Base-by-base conservation (phyloP, 441 rosid genomes). In the Gossypium lobatum region DNA sequence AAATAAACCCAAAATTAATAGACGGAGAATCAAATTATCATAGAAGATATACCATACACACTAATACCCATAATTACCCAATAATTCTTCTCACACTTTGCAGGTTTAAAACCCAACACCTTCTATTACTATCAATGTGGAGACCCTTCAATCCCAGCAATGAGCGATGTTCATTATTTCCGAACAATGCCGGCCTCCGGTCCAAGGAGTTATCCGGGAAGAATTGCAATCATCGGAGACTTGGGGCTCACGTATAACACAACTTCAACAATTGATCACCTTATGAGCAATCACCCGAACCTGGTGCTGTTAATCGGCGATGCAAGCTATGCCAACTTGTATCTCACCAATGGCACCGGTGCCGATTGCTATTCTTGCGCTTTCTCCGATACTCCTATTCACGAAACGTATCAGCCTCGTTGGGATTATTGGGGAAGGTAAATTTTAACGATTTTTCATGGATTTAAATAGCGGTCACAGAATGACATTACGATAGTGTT, bases 361-460 rank as follows among this genome's bases (percentile, higher is more conserved):
- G 39, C 87, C 16, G 85, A 85, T 68, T 88, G 95, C 79, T 84
- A 83, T 80, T 83, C 85, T 6, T 85, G 89, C 73, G 64, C 82
- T 0, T 82, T 83, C 76, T 20, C 77, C 0, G 60, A 74, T 18
- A 81, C 80, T 69, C 83, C 89, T 0, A 83, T 83, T 16, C 85
- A 80, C 25, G 91, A 88, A 77, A 88, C 85, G 6, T 91, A 91
- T 78, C 97, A 93, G 87, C 98, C 98, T 80, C 93, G 96, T 6
- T 93, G 98, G 97, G 98, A 91, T 77, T 91, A 82, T 57, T 93
- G 96, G 97, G 98, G 97, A 79, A 88, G 98, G 98, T 89, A 6
- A 70, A 14, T 54, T 50, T 50, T 20, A 54, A 18, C 25, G 1
- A 54, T 18, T 8, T 54, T 54, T 54, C 23, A 7, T 10, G 59